Evolutionary conservation across 352 stramenopile species (phyloP).

Genomic region (Phytophthora citricola): DNA sequence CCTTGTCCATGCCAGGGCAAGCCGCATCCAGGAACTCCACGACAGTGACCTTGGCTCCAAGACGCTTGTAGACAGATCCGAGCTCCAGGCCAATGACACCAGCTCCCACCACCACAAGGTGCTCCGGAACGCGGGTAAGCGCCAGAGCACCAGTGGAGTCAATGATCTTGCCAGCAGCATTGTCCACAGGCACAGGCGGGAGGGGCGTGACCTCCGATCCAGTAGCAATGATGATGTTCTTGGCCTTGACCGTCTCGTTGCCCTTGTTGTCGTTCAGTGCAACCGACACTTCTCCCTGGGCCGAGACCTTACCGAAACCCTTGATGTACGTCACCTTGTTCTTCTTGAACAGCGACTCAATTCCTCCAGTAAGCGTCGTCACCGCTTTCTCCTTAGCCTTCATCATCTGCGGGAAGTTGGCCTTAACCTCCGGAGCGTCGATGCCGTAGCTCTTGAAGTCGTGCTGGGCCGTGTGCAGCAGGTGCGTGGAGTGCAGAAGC

Average conservation of each 20-base stretch:
- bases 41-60: slow-evolving; percentile 96
- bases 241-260: slow-evolving; percentile 94
- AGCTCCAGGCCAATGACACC: slow-evolving; percentile 99
- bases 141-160: slow-evolving; percentile 97
- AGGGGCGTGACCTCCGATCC: slow-evolving; percentile 93
- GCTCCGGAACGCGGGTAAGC: slow-evolving; percentile 94
- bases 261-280: slow-evolving; percentile 90
- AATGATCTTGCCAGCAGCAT: slow-evolving; percentile 97
- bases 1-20: slow-evolving; percentile 93
- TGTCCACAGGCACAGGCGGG: slow-evolving; percentile 97
- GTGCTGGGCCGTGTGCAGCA: slow-evolving; percentile 97
- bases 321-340: slow-evolving; percentile 99
- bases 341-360: slow-evolving; percentile 99
- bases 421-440: slow-evolving; percentile 84
- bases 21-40: slow-evolving; percentile 98
- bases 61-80: slow-evolving; percentile 97
- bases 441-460: slow-evolving; percentile 98
- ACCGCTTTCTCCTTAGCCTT: slow-evolving; percentile 96
- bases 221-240: slow-evolving; percentile 97
- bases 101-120: slow-evolving; percentile 97
- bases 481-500: slow-evolving; percentile 95
- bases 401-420: slow-evolving; percentile 98
- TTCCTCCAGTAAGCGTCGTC: slow-evolving; percentile 94
- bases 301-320: slow-evolving; percentile 94
- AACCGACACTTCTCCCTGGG: slow-evolving; percentile 93